Evolutionary conservation across 306 rosid species (phyloP), one percentile per base, ranked within the genome.

Genomic region (Crotalaria pallida): DNA sequence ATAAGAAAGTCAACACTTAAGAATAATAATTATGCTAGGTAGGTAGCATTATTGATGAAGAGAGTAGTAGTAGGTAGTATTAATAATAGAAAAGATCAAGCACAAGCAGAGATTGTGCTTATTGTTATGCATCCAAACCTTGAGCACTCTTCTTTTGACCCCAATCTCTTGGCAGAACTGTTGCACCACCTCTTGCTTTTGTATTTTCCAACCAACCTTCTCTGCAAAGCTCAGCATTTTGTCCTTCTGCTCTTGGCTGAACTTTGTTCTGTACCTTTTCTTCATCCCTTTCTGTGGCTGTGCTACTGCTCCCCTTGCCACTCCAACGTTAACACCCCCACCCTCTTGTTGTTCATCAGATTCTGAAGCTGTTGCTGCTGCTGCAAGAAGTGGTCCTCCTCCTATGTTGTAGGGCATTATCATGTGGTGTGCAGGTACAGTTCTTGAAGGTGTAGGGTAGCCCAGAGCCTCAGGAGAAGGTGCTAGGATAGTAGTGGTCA

Each of bases 101-200:
- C n/a, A n/a, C n/a, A n/a, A n/a, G n/a, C n/a, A n/a, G n/a, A n/a
- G 87, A 68, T 73, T 88, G 67, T 82, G 89, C 61, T 88, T 88
- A 47, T 88, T 88, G 82, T 88, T 88, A 71, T 88, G 96, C 96
- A 88, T 88, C 96, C 96, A 88, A 76, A 88, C 96, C 83, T 88
- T 88, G 55, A 88, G 91, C 0, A 88, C 91, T 78, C 91, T 84
- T 72, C 91, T 80, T 56, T 81, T 88, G 13, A 88, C 83, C 1
- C 96, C 96, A 80, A 88, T 86, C 85, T 88, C 91, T 48, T 86
- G 86, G 74, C 96, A 88, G 84, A 88, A 80, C 13, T 86, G 89
- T 51, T 86, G 91, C 76, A 88, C 85, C 5, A 80, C 96, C 56
- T 88, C 96, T 24, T 88, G 91, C 77, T 88, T 88, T 84, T 88